Conservation (phyloP, 2,329 filamentous ascomycete genomes). For the Magnaporthiopsis poae region DNA sequence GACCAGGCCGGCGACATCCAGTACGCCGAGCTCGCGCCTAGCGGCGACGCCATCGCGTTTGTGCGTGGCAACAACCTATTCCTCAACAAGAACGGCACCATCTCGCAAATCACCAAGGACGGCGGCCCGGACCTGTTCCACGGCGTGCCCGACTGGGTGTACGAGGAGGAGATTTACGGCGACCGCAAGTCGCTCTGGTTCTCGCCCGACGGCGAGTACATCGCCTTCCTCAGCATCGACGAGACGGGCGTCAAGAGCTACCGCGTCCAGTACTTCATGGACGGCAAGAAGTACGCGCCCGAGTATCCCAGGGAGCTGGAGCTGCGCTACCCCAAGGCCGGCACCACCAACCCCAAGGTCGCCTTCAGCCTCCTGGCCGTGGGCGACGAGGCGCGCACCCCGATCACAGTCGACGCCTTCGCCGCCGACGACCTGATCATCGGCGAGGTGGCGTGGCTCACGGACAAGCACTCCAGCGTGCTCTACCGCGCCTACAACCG, state of each 20-base stretch:
- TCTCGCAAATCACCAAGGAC: slow-evolving; percentile 71
- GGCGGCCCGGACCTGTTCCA: slow-evolving; percentile 87
- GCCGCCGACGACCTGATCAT: slow-evolving; percentile 75
- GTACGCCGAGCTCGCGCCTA: slow-evolving; percentile 80
- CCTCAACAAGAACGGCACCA: slow-evolving; percentile 52
- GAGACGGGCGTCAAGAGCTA: slow-evolving; percentile 86
- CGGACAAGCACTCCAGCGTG: slow-evolving; percentile 48
- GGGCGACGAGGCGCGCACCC: slow-evolving; percentile 69
- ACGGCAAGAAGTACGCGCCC: slow-evolving; percentile 66
- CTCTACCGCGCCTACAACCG: slow-evolving; percentile 65
- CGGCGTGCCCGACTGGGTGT: slow-evolving; percentile 94
- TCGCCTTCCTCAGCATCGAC: slow-evolving; percentile 88
- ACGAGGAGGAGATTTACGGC: slow-evolving; percentile 72
- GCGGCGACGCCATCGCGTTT: slow-evolving; percentile 79
- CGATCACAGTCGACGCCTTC: slow-evolving; percentile 92
- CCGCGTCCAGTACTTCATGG: slow-evolving; percentile 85
- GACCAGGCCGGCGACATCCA: slow-evolving; percentile 59
- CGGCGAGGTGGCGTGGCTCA: slow-evolving; percentile 70
- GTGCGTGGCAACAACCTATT: slow-evolving; percentile 86
- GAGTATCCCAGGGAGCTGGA: slow-evolving; percentile 80
- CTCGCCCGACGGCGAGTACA: slow-evolving; percentile 77
- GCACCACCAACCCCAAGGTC: slow-evolving; percentile 83
- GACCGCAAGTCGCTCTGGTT: slow-evolving; percentile 87
- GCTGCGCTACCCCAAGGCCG: slow-evolving; percentile 97
- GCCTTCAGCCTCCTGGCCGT: slow-evolving; percentile 66